Evolutionary conservation across 139 green algal genomes (phyloP), one percentile per base, ranked within the genome.

Genomic region (Monoraphidium neglectum): DNA sequence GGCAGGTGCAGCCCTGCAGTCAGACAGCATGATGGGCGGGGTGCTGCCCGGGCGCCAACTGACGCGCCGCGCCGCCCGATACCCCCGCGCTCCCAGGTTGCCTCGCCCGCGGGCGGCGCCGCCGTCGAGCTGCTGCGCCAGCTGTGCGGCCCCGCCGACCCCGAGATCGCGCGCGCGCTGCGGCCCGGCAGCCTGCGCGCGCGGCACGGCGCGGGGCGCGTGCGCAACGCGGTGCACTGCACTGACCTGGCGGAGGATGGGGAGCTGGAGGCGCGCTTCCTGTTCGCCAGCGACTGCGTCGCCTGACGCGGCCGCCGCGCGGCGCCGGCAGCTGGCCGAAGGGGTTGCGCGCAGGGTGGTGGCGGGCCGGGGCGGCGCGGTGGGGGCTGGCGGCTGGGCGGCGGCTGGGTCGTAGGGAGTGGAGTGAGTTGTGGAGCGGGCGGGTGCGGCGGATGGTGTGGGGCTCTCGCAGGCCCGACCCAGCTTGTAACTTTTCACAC

Each of bases 231-330:
- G 12, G 77, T 97, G 35, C 93, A 97, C 79, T 93, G 87, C 84
- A 96, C 92, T 21, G 93, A 97, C 81, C 80, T 97, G 57, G 24
- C 60, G 10, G 90, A 94, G 78, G 93, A 97, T 70, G 90, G 87
- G 0, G 64, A 75, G 32, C 82, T 95, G 21, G 93, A 97, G 78
- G 76, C 87, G 12, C 77, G 54, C 33, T 93, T 91, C 77, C 91
- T 93, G 63, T 93, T 95, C 51, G 60, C 77, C 10, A 84, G 86
- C 40, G n/a, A 86, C 49, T 68, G 77, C 24, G 30, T 26, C 35
- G 74, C 36, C 5, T 70, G 71, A 70, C 26, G n/a, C n/a, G n/a
- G n/a, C n/a, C n/a, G n/a, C n/a, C n/a, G n/a, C n/a, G n/a, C n/a
- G n/a, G n/a, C n/a, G n/a, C n/a, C n/a, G n/a, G n/a, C n/a, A n/a